Conservation (phyloP, 2,329 filamentous ascomycete species). For the Blastomyces silverae region DNA sequence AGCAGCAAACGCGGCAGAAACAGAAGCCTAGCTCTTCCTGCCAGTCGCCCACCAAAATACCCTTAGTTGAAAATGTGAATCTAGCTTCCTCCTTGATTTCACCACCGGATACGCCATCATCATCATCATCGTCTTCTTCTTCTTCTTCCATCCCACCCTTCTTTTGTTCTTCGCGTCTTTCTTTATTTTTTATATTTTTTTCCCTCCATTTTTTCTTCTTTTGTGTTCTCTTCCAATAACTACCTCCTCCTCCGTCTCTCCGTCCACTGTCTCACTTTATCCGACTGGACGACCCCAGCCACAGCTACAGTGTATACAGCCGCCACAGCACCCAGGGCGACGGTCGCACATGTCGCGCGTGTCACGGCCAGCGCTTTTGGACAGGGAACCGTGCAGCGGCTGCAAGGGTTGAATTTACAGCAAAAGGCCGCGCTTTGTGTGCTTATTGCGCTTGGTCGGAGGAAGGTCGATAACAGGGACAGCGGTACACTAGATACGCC, state of each 20-base stretch:
- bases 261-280: too few relatives aligned
- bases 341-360: conserved; percentile 83
- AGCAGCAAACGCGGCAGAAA: conserved; percentile 70
- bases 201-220: too few relatives aligned
- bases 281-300: conserved; percentile 37
- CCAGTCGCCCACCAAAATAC: conserved; percentile 33
- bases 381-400: conserved; percentile 75
- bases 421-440: conserved; percentile 93
- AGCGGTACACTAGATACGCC: conserved; percentile 42
- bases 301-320: conserved; percentile 53
- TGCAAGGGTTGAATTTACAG: conserved; percentile 84
- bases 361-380: conserved; percentile 85
- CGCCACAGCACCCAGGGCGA: conserved; percentile 78
- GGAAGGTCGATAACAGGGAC: conserved; percentile 26
- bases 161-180: too few relatives aligned
- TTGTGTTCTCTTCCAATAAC: too few relatives aligned
- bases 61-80: conserved; percentile 5
- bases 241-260: too few relatives aligned
- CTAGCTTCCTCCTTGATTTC: conserved; percentile 32
- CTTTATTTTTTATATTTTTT: too few relatives aligned
- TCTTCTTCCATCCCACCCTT: too few relatives aligned
- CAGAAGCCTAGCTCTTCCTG: conserved; percentile 45
- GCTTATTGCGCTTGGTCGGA: conserved; percentile 77
- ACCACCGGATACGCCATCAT: conserved; percentile 70
- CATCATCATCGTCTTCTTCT: conserved; percentile 40